A percentile compares a stretch with the other conserved stretches of the same genome.
These are phyloP conservation scores for Bothriochloa decipiens DNA, from an alignment of 176 grass and related monocot species.

Conservation along the genomic window DNA sequence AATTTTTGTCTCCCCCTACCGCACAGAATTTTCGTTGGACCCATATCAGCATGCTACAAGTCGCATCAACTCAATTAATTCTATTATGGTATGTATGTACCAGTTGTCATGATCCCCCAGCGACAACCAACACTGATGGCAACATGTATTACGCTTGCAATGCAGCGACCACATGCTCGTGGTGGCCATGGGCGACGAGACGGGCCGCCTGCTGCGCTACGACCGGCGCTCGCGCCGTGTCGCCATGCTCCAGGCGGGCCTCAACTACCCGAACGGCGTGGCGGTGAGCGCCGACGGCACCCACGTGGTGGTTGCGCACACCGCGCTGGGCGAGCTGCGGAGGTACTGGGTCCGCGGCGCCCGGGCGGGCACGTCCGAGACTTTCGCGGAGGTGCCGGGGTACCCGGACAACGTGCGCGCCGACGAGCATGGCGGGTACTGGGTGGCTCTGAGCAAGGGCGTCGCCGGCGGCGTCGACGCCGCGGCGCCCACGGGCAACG, in stretches of 20 bases:
- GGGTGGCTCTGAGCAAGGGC: slow-evolving; percentile 56
- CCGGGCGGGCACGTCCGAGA: slow-evolving; percentile 35
- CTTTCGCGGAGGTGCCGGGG: slow-evolving; percentile 64
- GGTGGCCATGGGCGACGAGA: slow-evolving; percentile 59
- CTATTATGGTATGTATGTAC: too few species aligned
- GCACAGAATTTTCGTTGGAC: too few species aligned
- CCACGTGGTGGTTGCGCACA: slow-evolving; percentile 64
- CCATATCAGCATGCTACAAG: too few species aligned
- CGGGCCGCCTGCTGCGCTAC: slow-evolving; percentile 69
- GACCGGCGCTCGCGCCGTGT: slow-evolving; percentile 34
- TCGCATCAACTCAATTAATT: too few species aligned
- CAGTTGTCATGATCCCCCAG: too few species aligned
- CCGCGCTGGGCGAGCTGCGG: slow-evolving; percentile 48
- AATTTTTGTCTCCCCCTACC: too few species aligned
- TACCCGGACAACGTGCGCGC: slow-evolving; percentile 84
- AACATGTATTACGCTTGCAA: too few species aligned
- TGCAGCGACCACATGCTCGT: slow-evolving; percentile 57
- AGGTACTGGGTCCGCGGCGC: slow-evolving; percentile 71
- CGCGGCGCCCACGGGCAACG: slow-evolving; percentile 27
- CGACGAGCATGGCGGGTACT: slow-evolving; percentile 56
- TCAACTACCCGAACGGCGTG: slow-evolving; percentile 75
- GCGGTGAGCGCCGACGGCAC: slow-evolving; percentile 53
- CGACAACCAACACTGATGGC: too few species aligned
- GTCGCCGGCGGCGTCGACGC: neutral
- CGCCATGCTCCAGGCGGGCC: slow-evolving; percentile 48